Conservation (phyloP, 2,329 filamentous ascomycete genomes). For the Fusarium vanettenii region DNA sequence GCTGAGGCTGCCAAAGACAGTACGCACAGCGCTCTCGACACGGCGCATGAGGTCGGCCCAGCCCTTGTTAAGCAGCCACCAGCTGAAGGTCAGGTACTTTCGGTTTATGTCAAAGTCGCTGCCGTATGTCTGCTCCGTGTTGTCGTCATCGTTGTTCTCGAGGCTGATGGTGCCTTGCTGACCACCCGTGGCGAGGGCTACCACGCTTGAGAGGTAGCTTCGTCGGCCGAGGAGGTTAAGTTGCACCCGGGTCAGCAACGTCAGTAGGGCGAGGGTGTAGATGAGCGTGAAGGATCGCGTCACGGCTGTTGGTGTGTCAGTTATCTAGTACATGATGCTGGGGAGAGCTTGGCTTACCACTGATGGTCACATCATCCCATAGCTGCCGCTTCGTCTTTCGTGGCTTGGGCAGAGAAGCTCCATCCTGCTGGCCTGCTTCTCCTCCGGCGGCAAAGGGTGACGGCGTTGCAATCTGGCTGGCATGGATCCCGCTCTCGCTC, state of each 20-base stretch:
- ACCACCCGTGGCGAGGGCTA: conserved; percentile 84
- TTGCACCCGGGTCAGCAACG: conserved; percentile 92
- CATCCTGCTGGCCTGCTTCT: conserved; percentile 54
- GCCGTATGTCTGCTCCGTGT: conserved; percentile 82
- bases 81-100: conserved; percentile 95
- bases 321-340: background rate
- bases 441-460: conserved; percentile 56
- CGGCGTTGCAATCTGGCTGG: conserved; percentile 78
- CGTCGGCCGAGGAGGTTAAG: conserved; percentile 95
- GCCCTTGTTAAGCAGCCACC: conserved; percentile 95
- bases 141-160: conserved; percentile 93
- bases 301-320: conserved; percentile 70
- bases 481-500: conserved; percentile 85
- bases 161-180: conserved; percentile 83
- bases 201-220: conserved; percentile 95
- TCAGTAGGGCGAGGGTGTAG: conserved; percentile 90
- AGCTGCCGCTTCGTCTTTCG: conserved; percentile 89
- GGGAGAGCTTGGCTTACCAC: conserved; percentile 69
- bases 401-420: conserved; percentile 57
- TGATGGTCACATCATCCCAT: conserved; percentile 98
- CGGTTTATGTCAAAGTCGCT: conserved; percentile 97
- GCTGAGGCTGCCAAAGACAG: conserved; percentile 89
- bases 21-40: conserved; percentile 86
- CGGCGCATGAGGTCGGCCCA: conserved; percentile 85
- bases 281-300: conserved; percentile 91